These are phyloP conservation scores for Penium margaritaceum DNA, from an alignment of 139 green algal genomes.

Conservation along the genomic window DNA sequence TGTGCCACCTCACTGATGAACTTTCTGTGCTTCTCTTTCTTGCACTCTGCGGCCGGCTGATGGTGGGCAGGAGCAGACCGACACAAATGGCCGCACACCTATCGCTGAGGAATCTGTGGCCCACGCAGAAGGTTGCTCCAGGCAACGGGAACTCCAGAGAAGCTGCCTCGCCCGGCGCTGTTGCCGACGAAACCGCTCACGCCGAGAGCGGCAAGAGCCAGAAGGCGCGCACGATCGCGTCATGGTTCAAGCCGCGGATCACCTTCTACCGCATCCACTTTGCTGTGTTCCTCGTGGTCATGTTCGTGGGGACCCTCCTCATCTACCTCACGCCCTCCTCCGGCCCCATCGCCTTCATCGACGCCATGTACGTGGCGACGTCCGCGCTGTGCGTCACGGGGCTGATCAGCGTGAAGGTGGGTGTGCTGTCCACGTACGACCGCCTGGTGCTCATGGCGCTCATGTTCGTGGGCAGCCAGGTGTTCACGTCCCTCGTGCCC, in stretches of 20 bases:
- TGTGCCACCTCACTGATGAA: too few species aligned
- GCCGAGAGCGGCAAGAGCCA: too few species aligned
- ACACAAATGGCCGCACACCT: too few species aligned
- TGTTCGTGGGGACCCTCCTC: slow-evolving; percentile 14
- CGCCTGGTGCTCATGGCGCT: slow-evolving; percentile 19
- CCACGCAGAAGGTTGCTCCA: too few species aligned
- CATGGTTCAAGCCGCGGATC: slow-evolving; percentile 10
- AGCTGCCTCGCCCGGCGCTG: too few species aligned
- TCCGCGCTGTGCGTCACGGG: slow-evolving; percentile 31
- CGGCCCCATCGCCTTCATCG: slow-evolving; percentile 30
- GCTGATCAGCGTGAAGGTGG: slow-evolving; percentile 15
- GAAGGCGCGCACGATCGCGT: neutral
- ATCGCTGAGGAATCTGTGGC: too few species aligned
- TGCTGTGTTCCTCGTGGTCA: slow-evolving; percentile 31
- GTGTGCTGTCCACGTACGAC: slow-evolving; percentile 17
- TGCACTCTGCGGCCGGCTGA: too few species aligned
- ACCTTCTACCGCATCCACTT: slow-evolving; percentile 35
- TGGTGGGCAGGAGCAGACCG: too few species aligned
- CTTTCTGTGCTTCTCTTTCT: too few species aligned
- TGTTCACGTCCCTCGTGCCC: slow-evolving; percentile 34
- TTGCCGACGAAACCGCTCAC: too few species aligned
- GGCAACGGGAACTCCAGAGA: too few species aligned
- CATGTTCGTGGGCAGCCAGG: slow-evolving; percentile 25
- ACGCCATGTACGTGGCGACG: slow-evolving; percentile 28
- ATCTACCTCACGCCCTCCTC: slow-evolving; percentile 6